Evolutionary conservation across 2,329 filamentous ascomycete species (phyloP).

Genomic region (Dactylellina drechsleri): DNA sequence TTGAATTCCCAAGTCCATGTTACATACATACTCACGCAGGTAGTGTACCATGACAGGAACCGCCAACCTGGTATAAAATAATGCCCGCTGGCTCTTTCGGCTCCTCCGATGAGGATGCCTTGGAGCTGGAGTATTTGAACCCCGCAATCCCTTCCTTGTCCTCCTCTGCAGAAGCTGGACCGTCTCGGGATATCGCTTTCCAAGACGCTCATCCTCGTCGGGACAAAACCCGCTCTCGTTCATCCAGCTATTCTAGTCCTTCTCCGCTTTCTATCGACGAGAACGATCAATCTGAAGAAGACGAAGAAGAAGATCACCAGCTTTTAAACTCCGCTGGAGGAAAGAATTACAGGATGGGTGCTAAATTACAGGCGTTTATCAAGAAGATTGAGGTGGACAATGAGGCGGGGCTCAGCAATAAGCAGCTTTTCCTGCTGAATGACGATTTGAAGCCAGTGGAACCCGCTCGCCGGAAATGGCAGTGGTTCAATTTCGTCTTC

Average conservation of each 20-base stretch:
- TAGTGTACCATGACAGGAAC: conserved; percentile 35
- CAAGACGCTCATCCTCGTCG: conserved; percentile 3
- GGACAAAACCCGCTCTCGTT: not conserved
- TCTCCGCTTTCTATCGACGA: conserved; percentile 25
- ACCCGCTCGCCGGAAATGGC: conserved; percentile 81
- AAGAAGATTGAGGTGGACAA: conserved; percentile 75
- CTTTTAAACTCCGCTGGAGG: conserved; percentile 2
- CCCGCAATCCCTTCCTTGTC: conserved; percentile 32
- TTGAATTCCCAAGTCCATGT: conserved; percentile 5
- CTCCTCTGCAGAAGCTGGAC: conserved; percentile 10
- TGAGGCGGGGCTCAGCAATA: conserved; percentile 79
- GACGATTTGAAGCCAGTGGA: conserved; percentile 82
- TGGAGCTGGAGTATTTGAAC: conserved; percentile 52
- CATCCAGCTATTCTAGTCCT: conserved; percentile 9
- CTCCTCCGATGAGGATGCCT: conserved; percentile 25
- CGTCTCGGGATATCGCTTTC: conserved; percentile 8
- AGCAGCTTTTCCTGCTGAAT: conserved; percentile 88
- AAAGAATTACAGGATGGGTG: conserved; percentile 22
- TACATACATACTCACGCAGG: conserved; percentile 26
- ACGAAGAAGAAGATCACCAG: conserved; percentile 1
- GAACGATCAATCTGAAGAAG: conserved; percentile 42
- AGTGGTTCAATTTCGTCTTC: conserved; percentile 84
- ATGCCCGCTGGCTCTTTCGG: conserved; percentile 29
- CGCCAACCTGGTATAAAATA: conserved; percentile 48
- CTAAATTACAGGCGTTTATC: conserved; percentile 52